Evolutionary conservation across 495 filamentous ascomycete genomes (phyloP).

Genomic region (Aspergillus affinis): DNA sequence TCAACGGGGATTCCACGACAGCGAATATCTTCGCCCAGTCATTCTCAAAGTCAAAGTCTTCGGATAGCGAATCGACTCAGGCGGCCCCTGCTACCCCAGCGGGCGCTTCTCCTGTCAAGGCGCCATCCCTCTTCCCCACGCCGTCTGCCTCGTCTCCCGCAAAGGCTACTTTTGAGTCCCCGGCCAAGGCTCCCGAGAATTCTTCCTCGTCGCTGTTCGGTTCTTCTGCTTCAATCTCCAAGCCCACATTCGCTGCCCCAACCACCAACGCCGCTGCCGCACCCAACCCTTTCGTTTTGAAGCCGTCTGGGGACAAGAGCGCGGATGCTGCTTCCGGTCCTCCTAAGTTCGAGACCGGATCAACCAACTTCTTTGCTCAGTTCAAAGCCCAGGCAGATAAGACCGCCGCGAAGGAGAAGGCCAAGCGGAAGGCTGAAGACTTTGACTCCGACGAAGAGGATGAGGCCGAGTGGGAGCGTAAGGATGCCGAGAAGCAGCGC

Average conservation of each 20-base stretch:
- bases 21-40: slow-evolving; percentile 44
- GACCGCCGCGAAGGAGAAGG: slow-evolving; percentile 40
- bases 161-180: slow-evolving; percentile 19
- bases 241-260: slow-evolving; percentile 16
- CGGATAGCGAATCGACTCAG: slow-evolving; percentile 10
- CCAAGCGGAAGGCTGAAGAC: slow-evolving; percentile 55
- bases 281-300: slow-evolving; percentile 27
- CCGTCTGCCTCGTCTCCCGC: slow-evolving; percentile 25
- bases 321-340: slow-evolving; percentile 18
- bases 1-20: slow-evolving; percentile 33
- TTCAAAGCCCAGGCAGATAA: slow-evolving; percentile 38
- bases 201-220: slow-evolving; percentile 18
- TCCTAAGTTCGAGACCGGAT: slow-evolving; percentile 35
- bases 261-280: slow-evolving; percentile 11
- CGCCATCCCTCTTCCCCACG: slow-evolving; percentile 18
- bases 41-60: slow-evolving; percentile 35
- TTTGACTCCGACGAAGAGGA: slow-evolving; percentile 56
- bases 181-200: slow-evolving; percentile 13
- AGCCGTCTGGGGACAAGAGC: slow-evolving; percentile 22
- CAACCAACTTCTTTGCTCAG: slow-evolving; percentile 37
- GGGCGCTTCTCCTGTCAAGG: slow-evolving; percentile 17
- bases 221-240: slow-evolving; percentile 14
- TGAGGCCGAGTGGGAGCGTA: slow-evolving; percentile 49
- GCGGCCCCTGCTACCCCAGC: slow-evolving; percentile 17
- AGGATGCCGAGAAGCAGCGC: slow-evolving; percentile 46